Evolutionary conservation across 2,329 filamentous ascomycete species (phyloP), one percentile per base, ranked within the genome.

Genomic region (Cryphonectria radicalis): DNA sequence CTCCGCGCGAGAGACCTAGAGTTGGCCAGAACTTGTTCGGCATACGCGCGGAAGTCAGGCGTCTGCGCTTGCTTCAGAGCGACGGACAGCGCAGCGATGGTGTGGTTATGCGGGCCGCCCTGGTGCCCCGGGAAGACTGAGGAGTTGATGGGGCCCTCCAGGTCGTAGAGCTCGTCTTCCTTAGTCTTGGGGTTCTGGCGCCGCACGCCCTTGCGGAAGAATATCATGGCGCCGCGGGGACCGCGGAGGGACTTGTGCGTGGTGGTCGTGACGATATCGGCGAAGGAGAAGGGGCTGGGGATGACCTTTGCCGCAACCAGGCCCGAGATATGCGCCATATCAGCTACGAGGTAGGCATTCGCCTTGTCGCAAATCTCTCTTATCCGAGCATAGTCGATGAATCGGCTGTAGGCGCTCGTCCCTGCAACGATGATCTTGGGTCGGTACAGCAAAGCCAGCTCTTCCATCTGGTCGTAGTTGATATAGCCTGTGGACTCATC

Each of bases 41-140:
- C 96, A 84, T 99, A 99, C 69, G 92, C 88, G 80, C 92, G 93
- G 87, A 99, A 99, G 79, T 97, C 95, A 65, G 92, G 89, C 7
- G 90, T 90, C 80, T 95, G 93, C 3, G 94, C 94, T 83, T 99
- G 96, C 85, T 97, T 97, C 72, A 99, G 88, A 17, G 96, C 96
- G 65, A 99, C 96, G 28, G 96, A 91, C 40, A 99, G 87, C 62
- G 96, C 96, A 50, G 96, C 97, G 81, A 99, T 99, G 77, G 96
- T 99, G 86, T 99, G 96, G 86, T 99, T 99, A 85, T 99, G 96
- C 68, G 96, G 96, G 35, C 96, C 96, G 80, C 96, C 96, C 82
- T 99, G 96, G 83, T 99, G 96, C 70, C 96, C 96, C 22, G 96
- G 96, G 87, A 99, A 99, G 73, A 99, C 96, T 70, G 95, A 97